phyloP scores from a whole-genome alignment of 192 early-diverging fungal species.

The Chytriomyces sp. region DNA sequence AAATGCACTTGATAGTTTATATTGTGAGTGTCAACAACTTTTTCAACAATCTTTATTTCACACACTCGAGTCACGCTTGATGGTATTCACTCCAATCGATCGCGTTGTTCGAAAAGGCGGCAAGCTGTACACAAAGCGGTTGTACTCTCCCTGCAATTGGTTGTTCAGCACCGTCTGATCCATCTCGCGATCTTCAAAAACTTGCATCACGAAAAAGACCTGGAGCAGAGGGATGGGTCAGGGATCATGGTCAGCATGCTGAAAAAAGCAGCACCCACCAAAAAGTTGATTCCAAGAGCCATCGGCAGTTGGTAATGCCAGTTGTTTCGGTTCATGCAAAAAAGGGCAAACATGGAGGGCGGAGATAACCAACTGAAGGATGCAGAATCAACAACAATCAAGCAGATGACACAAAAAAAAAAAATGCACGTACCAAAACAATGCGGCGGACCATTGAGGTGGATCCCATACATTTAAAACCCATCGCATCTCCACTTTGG shows the following conservation, averaged over 20 bases:
- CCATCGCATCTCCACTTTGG: constrained; percentile 28
- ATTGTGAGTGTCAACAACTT: too few relatives aligned
- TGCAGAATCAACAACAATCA: neutral
- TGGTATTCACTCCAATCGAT: constrained; percentile 5
- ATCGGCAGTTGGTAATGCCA: constrained; percentile 18
- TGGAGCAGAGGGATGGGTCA: neutral
- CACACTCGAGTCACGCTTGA: too few relatives aligned
- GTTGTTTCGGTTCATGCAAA: constrained; percentile 23
- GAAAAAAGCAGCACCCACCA: constrained; percentile 6
- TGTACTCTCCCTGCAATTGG: constrained; percentile 31
- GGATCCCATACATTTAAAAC: constrained; percentile 31
- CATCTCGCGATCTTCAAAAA: constrained; percentile 3
- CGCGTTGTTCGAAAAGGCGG: constrained; percentile 28
- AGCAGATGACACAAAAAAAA: neutral
- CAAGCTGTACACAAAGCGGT: constrained; percentile 35
- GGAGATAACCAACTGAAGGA: constrained; percentile 21
- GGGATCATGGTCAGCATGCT: too few relatives aligned
- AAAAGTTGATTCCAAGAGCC: constrained; percentile 14
- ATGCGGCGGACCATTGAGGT: constrained; percentile 17
- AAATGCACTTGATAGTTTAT: too few relatives aligned
- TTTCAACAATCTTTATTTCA: too few relatives aligned
- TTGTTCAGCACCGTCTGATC: constrained; percentile 25
- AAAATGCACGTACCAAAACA: constrained; percentile 27
- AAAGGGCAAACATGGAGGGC: constrained; percentile 3
- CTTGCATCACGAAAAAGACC: constrained; percentile 3